These are phyloP conservation scores for Byssochlamys sp. DNA, from an alignment of 2,329 filamentous ascomycete species.

Conservation along the genomic window DNA sequence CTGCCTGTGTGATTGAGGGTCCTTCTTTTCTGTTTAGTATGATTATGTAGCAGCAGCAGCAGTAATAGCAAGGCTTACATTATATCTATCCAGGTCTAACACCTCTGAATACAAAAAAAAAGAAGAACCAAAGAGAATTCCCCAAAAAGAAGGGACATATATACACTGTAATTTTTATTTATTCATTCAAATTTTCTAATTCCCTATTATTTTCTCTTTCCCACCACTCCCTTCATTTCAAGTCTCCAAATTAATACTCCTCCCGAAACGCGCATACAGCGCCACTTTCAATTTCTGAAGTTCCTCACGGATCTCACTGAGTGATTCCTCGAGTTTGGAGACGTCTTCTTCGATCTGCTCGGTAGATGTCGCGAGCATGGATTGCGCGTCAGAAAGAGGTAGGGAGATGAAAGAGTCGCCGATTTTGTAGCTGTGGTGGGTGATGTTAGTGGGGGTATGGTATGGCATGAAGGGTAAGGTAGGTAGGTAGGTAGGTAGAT, in stretches of 20 bases:
- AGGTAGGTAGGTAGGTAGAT: not conserved
- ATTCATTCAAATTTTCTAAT: not conserved
- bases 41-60: too few species aligned
- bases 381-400: conserved; percentile 72
- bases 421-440: conserved; percentile 71
- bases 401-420: conserved; percentile 91
- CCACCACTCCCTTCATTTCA: conserved; percentile 32
- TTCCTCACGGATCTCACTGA: conserved; percentile 67
- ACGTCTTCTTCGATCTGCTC: conserved; percentile 70
- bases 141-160: too few species aligned
- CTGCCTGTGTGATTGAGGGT: too few species aligned
- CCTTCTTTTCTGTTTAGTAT: too few species aligned
- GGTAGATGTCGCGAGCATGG: conserved; percentile 64
- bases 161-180: too few species aligned
- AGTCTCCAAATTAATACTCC: conserved; percentile 92
- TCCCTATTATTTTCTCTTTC: not conserved
- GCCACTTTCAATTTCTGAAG: conserved; percentile 84
- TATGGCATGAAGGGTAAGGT: not conserved
- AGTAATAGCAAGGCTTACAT: not conserved
- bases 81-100: too few species aligned
- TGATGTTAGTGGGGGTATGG: conserved; percentile 4
- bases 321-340: conserved; percentile 62
- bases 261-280: conserved; percentile 86
- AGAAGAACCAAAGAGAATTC: too few species aligned
- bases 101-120: too few species aligned